These are phyloP conservation scores for Breviolum minutum DNA, from an alignment of 73 alveolate genomes.

Conservation along the genomic window DNA sequence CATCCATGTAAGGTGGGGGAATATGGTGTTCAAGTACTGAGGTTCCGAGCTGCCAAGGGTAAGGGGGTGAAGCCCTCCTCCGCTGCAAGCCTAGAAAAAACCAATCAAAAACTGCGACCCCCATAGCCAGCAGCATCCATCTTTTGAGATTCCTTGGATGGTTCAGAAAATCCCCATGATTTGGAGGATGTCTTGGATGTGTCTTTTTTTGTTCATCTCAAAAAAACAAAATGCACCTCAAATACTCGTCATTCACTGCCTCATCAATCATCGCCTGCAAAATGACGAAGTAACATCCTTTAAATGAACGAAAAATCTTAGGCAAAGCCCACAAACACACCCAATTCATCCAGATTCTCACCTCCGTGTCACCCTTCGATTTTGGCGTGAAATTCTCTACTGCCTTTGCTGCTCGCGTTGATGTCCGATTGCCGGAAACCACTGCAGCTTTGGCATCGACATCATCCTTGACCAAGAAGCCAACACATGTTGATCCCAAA, in stretches of 20 bases:
- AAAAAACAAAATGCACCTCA: not conserved
- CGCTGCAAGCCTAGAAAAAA: slow-evolving; percentile 48
- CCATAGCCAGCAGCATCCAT: not conserved
- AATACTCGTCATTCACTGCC: slow-evolving; percentile 58
- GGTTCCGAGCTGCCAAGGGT: slow-evolving; percentile 34
- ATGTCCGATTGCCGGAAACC: too few species aligned
- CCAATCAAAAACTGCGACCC: too few species aligned
- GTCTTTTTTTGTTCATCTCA: not conserved
- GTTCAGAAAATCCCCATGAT: not conserved
- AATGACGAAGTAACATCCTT: not conserved
- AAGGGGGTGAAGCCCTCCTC: slow-evolving; percentile 47
- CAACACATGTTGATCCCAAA: slow-evolving; percentile 69
- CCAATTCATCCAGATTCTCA: too few species aligned
- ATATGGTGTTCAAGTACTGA: not conserved
- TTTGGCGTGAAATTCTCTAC: not conserved
- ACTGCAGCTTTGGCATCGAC: not conserved
- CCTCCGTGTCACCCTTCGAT: not conserved
- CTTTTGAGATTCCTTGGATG: not conserved
- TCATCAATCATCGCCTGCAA: not conserved
- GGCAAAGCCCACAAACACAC: not conserved
- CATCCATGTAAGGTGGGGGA: too few species aligned
- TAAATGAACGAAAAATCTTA: not conserved
- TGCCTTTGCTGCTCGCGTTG: not conserved
- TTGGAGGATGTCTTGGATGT: too few species aligned
- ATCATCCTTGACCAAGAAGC: slow-evolving; percentile 51